Evolutionary conservation across 2,329 filamentous ascomycete genomes (phyloP), one percentile per base, ranked within the genome.

Genomic region (Hypoxylon sp.): DNA sequence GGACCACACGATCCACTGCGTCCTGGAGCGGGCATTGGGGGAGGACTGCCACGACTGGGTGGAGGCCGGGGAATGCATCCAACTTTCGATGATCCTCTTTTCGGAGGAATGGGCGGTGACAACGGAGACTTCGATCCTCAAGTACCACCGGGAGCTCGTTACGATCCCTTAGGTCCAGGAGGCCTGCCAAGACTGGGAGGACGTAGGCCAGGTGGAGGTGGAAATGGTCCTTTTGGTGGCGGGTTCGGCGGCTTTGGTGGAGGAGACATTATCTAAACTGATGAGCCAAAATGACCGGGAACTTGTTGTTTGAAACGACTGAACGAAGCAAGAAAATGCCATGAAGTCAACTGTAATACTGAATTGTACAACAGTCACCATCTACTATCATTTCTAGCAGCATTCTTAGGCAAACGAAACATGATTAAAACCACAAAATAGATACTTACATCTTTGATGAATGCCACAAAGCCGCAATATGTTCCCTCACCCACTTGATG

Each of bases 31-130:
- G 82, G 85, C 5, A 82, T 83, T 20, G 77, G 82, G 36, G 74
- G 82, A n/a, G 80, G 83, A 0, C 71, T 84, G 4, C 76, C 78
- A 15, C 74, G 78, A n/a, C 76, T 78, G 1, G 82, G 83, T 9
- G 81, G 85, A 13, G 81, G 81, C 7, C 85, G 88, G 8, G 94
- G 94, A 1, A 99, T 99, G 94, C 90, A 97, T 71, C 94, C 94
- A 1, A 96, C 92, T 0, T 94, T 96, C 68, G 91, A 96, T 63
- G 92, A 97, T 67, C 91, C 90, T 5, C 72, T 97, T 36, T 96
- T 96, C 67, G 80, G 80, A 4, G 87, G 86, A 0, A 71, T 70
- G 7, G 75, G 75, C 5, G 78, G 76, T 1, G 71, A 75, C 7
- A 71, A 72, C 25, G 76, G 69, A 11, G 71, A 73, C 0, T 87